phyloP scores from a whole-genome alignment of 108 stramenopile species.

The Ochromonas danica region DNA sequence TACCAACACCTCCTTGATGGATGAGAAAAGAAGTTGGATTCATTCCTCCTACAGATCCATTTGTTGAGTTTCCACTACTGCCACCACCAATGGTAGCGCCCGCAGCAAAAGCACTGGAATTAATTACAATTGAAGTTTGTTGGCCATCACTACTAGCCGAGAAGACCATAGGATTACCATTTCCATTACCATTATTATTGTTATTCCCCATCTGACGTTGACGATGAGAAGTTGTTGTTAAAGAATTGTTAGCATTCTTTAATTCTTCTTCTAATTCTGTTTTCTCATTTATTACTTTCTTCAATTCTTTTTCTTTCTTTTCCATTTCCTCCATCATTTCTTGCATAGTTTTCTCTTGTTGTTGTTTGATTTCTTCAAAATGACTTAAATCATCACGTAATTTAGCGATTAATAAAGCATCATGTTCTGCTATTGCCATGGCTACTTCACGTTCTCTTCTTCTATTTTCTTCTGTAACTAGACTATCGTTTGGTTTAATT shows the following conservation, averaged over 20 bases:
- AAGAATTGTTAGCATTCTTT: neutral
- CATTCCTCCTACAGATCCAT: too few relatives aligned
- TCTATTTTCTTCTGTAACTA: neutral
- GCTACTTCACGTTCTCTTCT: neutral
- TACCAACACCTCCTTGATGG: too few relatives aligned
- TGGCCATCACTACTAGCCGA: neutral
- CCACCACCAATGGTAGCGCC: too few relatives aligned
- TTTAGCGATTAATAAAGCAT: neutral
- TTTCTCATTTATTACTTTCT: neutral
- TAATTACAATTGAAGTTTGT: too few relatives aligned
- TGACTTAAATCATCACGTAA: neutral
- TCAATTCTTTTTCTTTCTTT: neutral
- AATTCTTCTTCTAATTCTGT: neutral
- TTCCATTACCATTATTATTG: neutral
- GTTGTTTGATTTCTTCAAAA: neutral
- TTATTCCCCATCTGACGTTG: neutral
- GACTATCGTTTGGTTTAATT: neutral
- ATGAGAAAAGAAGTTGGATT: too few relatives aligned
- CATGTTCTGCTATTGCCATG: constrained; percentile 23
- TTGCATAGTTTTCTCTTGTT: neutral
- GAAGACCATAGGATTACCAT: neutral
- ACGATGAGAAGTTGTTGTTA: neutral
- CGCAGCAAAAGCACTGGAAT: too few relatives aligned
- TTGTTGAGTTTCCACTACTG: too few relatives aligned
- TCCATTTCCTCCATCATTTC: neutral